A percentile compares a stretch with the other conserved stretches of the same genome.
Conservation (phyloP, 176 grass and related monocot genomes). For the Cenchrus fungigraminus region DNA sequence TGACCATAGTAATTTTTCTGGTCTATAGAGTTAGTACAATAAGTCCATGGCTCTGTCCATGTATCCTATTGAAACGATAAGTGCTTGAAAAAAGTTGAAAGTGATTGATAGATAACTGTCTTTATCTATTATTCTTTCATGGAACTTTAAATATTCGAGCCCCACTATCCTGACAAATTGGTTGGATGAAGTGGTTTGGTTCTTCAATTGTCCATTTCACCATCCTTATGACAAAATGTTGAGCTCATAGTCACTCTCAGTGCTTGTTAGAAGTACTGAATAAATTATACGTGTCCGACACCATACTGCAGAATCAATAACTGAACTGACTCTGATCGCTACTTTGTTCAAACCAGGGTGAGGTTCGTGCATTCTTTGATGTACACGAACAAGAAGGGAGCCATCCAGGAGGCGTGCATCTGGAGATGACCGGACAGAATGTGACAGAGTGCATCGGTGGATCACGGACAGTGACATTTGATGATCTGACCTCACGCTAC, state of each 20-base stretch:
- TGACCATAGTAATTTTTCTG: conserved; percentile 7
- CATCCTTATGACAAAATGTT: background rate
- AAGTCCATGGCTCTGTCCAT: background rate
- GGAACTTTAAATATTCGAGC: conserved; percentile 5
- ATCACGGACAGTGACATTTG: conserved; percentile 65
- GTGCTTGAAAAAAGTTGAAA: background rate
- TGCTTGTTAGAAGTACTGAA: background rate
- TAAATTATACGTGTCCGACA: background rate
- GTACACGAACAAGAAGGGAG: conserved; percentile 86
- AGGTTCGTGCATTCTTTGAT: conserved; percentile 86
- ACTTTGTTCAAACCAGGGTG: conserved; percentile 51
- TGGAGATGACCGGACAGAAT: conserved; percentile 90
- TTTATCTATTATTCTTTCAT: background rate
- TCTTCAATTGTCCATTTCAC: background rate
- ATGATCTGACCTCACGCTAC: conserved; percentile 73
- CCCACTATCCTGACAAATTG: conserved; percentile 17
- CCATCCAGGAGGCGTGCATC: conserved; percentile 75
- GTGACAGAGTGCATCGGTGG: conserved; percentile 85
- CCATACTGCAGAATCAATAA: background rate
- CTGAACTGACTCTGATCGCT: conserved; percentile 9
- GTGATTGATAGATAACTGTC: background rate
- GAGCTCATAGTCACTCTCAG: background rate
- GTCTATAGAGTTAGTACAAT: conserved; percentile 12
- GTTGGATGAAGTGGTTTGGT: conserved; percentile 16
- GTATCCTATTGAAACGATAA: background rate